Conservation (phyloP, 768 basidiomycete species). For the Mycena galericulata region DNA sequence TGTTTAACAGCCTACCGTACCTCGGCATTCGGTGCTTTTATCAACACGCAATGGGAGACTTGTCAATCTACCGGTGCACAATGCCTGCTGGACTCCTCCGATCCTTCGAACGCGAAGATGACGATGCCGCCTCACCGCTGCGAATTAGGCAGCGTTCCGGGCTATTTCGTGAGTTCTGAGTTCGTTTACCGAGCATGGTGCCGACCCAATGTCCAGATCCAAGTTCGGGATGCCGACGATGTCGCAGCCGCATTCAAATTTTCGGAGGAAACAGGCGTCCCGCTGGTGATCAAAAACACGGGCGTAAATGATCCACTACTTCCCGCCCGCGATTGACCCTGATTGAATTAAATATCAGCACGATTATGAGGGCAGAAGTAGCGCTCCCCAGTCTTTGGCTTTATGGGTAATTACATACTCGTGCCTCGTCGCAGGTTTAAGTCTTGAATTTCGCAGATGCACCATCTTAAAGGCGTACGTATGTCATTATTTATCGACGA, state of each 20-base stretch:
- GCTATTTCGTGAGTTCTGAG: slow-evolving; percentile 49
- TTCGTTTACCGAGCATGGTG: not conserved
- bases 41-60: slow-evolving; percentile 61
- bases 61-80: slow-evolving; percentile 60
- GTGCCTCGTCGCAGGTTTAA: not conserved
- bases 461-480: slow-evolving; percentile 53
- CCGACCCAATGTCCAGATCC: slow-evolving; percentile 46
- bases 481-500: not conserved
- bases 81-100: slow-evolving; percentile 58
- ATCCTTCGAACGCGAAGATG: slow-evolving; percentile 44
- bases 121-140: slow-evolving; percentile 44
- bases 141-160: slow-evolving; percentile 50
- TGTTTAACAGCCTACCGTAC: not conserved
- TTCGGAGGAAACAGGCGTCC: slow-evolving; percentile 48
- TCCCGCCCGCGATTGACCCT: not conserved
- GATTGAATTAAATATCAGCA: slow-evolving; percentile 46
- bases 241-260: slow-evolving; percentile 59
- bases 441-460: slow-evolving; percentile 43
- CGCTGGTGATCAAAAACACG: slow-evolving; percentile 63
- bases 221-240: slow-evolving; percentile 53
- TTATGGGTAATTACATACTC: slow-evolving; percentile 55
- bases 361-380: slow-evolving; percentile 62
- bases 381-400: slow-evolving; percentile 56
- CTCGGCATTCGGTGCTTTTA: not conserved
- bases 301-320: slow-evolving; percentile 52